These are phyloP conservation scores for Scenedesmus sp. DNA, from an alignment of 163 green algal genomes.

Conservation along the genomic window DNA sequence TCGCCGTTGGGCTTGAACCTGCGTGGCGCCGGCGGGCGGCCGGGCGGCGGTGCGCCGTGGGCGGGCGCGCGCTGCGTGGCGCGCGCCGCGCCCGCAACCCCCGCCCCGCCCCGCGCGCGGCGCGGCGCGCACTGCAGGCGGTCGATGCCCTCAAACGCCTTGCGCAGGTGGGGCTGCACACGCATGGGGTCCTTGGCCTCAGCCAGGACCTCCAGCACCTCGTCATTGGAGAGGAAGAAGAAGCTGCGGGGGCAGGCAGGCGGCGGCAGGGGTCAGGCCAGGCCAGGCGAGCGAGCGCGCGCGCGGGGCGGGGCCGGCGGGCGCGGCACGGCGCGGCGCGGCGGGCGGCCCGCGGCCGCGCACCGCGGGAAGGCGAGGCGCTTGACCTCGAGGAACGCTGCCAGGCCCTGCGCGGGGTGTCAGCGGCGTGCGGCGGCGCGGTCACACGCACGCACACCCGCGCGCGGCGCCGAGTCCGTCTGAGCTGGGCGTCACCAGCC, in stretches of 20 bases:
- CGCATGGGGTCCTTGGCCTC: constrained; percentile 84
- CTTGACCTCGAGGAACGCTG: constrained; percentile 88
- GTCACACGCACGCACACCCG: too few species aligned
- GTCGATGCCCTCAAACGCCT: constrained; percentile 87
- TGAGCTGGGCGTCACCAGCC: too few species aligned
- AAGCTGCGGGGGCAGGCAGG: constrained; percentile 69
- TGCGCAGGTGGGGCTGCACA: constrained; percentile 87
- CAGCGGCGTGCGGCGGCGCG: too few species aligned
- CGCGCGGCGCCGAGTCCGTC: too few species aligned
- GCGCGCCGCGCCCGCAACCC: neutral
- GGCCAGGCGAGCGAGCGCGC: too few species aligned
- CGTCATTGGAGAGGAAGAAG: constrained; percentile 82
- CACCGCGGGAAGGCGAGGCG: constrained; percentile 78
- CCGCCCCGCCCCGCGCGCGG: neutral
- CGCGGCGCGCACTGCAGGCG: constrained; percentile 56
- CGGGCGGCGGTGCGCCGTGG: too few species aligned
- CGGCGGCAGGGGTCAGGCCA: too few species aligned
- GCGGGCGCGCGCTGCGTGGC: too few species aligned
- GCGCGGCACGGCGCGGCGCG: too few species aligned
- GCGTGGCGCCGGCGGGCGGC: neutral
- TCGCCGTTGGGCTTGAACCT: constrained; percentile 62
- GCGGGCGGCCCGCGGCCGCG: too few species aligned
- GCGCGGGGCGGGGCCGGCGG: too few species aligned
- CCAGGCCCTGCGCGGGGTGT: constrained; percentile 57
- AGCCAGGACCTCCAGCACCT: constrained; percentile 87